These are phyloP conservation scores for Luffa acutangula DNA, from an alignment of 306 rosid species.

Conservation along the genomic window DNA sequence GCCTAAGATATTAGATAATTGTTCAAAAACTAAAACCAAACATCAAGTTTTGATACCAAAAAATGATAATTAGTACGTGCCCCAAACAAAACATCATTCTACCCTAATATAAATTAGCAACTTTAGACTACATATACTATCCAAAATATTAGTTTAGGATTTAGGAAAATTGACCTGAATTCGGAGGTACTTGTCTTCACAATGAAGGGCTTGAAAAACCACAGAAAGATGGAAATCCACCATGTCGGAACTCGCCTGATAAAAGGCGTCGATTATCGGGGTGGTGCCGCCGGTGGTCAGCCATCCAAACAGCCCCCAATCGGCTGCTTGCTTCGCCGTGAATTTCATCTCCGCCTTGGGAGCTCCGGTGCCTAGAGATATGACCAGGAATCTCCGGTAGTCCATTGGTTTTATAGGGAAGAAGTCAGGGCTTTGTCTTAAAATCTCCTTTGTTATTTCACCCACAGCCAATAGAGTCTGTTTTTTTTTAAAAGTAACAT, in stretches of 20 bases:
- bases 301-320: slow-evolving; percentile 30
- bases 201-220: slow-evolving; percentile 19
- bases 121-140: not conserved
- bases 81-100: too few species aligned
- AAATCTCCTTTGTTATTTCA: slow-evolving; percentile 19
- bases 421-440: slow-evolving; percentile 17
- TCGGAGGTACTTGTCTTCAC: slow-evolving; percentile 17
- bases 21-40: too few species aligned
- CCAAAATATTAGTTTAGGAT: too few species aligned
- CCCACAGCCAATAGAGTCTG: slow-evolving; percentile 27
- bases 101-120: not conserved
- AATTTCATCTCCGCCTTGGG: slow-evolving; percentile 17
- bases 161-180: slow-evolving; percentile 8
- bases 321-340: slow-evolving; percentile 18
- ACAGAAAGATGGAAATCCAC: slow-evolving; percentile 16
- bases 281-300: slow-evolving; percentile 8
- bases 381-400: slow-evolving; percentile 16
- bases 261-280: slow-evolving; percentile 18
- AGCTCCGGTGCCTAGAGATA: slow-evolving; percentile 31
- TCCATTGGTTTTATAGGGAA: slow-evolving; percentile 11
- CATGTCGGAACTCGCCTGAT: slow-evolving; percentile 23
- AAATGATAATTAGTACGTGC: too few species aligned
- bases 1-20: too few species aligned
- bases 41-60: too few species aligned
- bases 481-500: too few species aligned